Conservation (phyloP, 768 basidiomycete species). For the Suillus alpinus region DNA sequence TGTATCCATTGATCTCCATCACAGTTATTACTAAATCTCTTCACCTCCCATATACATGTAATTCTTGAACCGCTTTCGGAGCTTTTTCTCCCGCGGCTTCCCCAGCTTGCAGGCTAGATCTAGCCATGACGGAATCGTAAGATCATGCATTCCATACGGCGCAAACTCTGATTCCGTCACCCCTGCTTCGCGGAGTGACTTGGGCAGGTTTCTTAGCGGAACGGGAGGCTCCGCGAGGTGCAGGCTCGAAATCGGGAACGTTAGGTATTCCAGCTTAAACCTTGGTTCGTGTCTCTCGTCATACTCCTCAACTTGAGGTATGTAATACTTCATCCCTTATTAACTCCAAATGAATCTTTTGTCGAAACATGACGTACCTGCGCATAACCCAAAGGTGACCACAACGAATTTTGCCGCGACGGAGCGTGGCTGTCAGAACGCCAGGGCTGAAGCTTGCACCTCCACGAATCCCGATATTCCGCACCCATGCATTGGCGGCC, state of each 20-base stretch:
- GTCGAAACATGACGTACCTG: slow-evolving; percentile 53
- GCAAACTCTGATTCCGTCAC: slow-evolving; percentile 50
- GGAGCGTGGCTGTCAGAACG: slow-evolving; percentile 64
- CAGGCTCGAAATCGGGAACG: slow-evolving; percentile 47
- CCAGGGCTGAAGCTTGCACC: slow-evolving; percentile 61
- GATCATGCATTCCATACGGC: slow-evolving; percentile 71
- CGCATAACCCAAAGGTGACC: slow-evolving; percentile 79
- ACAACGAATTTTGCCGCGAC: slow-evolving; percentile 63
- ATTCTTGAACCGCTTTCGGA: slow-evolving; percentile 62
- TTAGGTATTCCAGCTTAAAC: slow-evolving; percentile 80
- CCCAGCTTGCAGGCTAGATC: slow-evolving; percentile 62
- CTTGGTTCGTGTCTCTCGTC: slow-evolving; percentile 49
- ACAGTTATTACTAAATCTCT: slow-evolving; percentile 22
- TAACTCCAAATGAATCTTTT: slow-evolving; percentile 7
- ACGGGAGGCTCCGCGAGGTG: slow-evolving; percentile 47
- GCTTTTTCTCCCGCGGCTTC: slow-evolving; percentile 44
- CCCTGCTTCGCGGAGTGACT: slow-evolving; percentile 40
- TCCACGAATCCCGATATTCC: slow-evolving; percentile 57
- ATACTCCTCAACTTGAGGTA: slow-evolving; percentile 53
- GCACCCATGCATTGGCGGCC: slow-evolving; percentile 45
- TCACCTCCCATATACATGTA: slow-evolving; percentile 70
- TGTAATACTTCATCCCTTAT: slow-evolving; percentile 50
- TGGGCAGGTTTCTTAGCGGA: slow-evolving; percentile 54
- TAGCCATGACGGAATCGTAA: slow-evolving; percentile 78
- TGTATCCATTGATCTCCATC: neutral